Evolutionary conservation across 257 asterid genomes (phyloP).

Genomic region (Leonotis leonurus): DNA sequence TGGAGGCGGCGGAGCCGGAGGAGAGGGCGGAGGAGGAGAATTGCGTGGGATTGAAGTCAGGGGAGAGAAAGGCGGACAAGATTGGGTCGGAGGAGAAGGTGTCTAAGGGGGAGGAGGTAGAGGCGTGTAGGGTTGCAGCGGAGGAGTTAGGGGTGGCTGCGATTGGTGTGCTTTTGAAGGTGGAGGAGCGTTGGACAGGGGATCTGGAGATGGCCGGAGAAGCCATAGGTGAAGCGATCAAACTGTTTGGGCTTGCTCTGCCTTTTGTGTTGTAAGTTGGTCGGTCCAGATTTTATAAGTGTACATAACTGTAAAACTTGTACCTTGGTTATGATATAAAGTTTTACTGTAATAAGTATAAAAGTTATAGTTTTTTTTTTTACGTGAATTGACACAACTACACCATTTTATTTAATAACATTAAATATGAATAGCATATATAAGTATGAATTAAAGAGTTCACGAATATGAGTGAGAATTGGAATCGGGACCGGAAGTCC

Average conservation of each 20-base stretch:
- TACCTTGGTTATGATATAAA: too few species aligned
- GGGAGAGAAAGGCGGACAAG: slow-evolving; percentile 76
- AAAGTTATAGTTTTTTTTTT: too few species aligned
- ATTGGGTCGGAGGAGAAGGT: slow-evolving; percentile 80
- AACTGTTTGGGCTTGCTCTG: neutral
- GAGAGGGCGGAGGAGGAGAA: slow-evolving; percentile 97
- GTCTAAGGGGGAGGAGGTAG: slow-evolving; percentile 36
- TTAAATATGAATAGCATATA: too few species aligned
- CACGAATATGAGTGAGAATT: too few species aligned
- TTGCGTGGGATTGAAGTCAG: slow-evolving; percentile 70
- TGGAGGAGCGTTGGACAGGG: slow-evolving; percentile 71
- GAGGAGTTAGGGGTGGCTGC: slow-evolving; percentile 18
- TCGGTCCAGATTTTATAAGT: too few species aligned
- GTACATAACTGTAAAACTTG: too few species aligned
- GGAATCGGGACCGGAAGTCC: too few species aligned
- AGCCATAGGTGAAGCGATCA: slow-evolving; percentile 35
- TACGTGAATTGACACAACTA: too few species aligned
- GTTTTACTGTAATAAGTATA: too few species aligned
- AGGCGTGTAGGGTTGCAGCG: slow-evolving; percentile 20
- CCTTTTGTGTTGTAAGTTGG: neutral
- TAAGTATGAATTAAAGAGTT: too few species aligned
- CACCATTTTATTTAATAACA: too few species aligned
- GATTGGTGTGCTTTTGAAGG: slow-evolving; percentile 44
- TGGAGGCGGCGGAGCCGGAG: slow-evolving; percentile 91
- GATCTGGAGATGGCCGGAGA: slow-evolving; percentile 59